phyloP scores from a whole-genome alignment of 352 stramenopile genomes.

The Globisporangium middletonii region DNA sequence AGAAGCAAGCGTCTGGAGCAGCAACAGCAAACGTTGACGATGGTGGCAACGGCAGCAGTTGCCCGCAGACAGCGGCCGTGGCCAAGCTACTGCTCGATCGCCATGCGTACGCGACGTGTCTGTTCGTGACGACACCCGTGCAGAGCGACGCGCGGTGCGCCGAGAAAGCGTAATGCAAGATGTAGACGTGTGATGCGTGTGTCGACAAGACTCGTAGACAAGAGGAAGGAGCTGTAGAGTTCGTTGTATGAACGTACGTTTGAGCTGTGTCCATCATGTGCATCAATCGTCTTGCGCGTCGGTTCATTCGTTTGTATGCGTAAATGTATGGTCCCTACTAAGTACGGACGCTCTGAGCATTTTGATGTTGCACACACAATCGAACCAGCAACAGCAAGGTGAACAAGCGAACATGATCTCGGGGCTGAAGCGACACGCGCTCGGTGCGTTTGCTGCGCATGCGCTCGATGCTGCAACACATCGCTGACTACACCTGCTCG shows the following conservation, averaged over 20 bases:
- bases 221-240: background rate
- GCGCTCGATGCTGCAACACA: too few species aligned
- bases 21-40: background rate
- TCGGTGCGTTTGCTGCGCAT: slow-evolving; percentile 15
- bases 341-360: too few species aligned
- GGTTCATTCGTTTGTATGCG: too few species aligned
- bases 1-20: background rate
- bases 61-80: slow-evolving; percentile 13
- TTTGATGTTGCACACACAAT: background rate
- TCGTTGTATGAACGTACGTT: too few species aligned
- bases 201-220: background rate
- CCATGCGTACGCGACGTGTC: slow-evolving; percentile 47
- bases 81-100: slow-evolving; percentile 57
- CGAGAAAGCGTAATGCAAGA: slow-evolving; percentile 16
- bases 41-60: background rate
- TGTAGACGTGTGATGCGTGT: too few species aligned
- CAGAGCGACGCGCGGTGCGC: slow-evolving; percentile 15
- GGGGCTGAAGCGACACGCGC: slow-evolving; percentile 28
- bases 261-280: too few species aligned
- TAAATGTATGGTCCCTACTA: too few species aligned
- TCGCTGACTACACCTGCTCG: background rate
- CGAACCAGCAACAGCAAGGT: background rate
- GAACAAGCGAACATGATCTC: background rate
- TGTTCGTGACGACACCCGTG: slow-evolving; percentile 29
- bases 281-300: too few species aligned